phyloP scores from a whole-genome alignment of 257 asterid genomes.

The Solanum etuberosum region DNA sequence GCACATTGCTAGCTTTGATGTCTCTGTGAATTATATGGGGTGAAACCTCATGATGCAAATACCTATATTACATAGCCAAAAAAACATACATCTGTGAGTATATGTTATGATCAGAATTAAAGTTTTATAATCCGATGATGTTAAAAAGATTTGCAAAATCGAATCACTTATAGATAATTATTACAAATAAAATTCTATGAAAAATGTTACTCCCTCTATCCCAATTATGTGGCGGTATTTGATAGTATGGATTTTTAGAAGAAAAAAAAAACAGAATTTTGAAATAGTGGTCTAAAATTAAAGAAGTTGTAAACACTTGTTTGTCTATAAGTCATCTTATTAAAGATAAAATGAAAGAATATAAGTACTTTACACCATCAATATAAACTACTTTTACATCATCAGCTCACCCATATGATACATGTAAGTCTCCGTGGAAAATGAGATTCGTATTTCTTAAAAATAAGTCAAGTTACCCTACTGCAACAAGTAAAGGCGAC shows the following conservation, averaged over 20 bases:
- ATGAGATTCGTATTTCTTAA: not conserved
- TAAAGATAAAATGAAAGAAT: not conserved
- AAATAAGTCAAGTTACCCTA: not conserved
- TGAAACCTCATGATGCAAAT: slow-evolving; percentile 70
- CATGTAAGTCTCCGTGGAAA: not conserved
- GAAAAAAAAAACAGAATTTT: not conserved
- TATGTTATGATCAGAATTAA: not conserved
- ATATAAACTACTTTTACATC: too few relatives aligned
- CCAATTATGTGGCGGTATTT: not conserved
- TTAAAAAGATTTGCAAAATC: not conserved
- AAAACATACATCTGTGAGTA: not conserved
- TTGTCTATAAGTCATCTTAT: not conserved
- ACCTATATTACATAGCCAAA: slow-evolving; percentile 19
- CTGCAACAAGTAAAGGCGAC: not conserved
- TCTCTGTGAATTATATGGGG: slow-evolving; percentile 85
- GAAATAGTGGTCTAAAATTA: not conserved
- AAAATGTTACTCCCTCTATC: not conserved
- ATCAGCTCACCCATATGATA: not conserved
- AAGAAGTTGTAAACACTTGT: not conserved
- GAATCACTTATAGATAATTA: not conserved
- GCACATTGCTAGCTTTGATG: slow-evolving; percentile 76
- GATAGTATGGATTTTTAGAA: not conserved
- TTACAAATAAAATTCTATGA: not conserved
- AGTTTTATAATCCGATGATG: not conserved
- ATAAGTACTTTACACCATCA: not conserved